Base-by-base conservation (phyloP, 2,329 filamentous ascomycete genomes). In the Sporothrix inflata region DNA sequence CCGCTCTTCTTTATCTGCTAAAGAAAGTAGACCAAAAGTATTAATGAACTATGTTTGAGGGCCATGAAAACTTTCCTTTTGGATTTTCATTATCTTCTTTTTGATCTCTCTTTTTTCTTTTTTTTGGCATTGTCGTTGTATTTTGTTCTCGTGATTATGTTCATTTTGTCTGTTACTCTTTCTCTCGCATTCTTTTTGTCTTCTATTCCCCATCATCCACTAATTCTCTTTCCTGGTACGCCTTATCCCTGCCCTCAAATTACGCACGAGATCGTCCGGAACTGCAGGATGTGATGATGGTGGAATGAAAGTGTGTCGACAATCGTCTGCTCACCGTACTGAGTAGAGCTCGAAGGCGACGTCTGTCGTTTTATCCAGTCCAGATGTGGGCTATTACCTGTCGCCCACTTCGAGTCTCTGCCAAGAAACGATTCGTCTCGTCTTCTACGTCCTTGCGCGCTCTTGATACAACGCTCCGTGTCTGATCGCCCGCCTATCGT, bases 381-480 rank as follows among this genome's bases (percentile, higher is more conserved):
- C 2, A 38, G 14, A 21, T 21, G 7, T n/a, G 19, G 57, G n/a
- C 34, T 16, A 42, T 40, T 21, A 40, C 5, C 6, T 24, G 19
- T 57, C 7, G 27, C 27, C 4, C 16, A 57, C 53, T 4, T 57
- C 16, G n/a, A 40, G 14, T 45, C 65, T 51, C 27, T 51, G 65
- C 65, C 65, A 67, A 69, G 66, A 69, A 57, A 40, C 30, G 24
- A 34, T 45, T 70, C 51, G 51, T 70, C 68, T 70, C 38, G 68
- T 57, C 51, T 60, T 60, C 21, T 6, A 12, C 11, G 49, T 21
- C 38, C 24, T 69, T 70, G 49, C 30, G 65, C 4, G 34, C 38
- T 70, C 51, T 57, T 60, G 51, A 69, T 57, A 69, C 66, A 69
- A 45, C 49, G 21, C 51, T 55, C 68, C 68, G 38, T 70, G 68